A percentile compares a stretch with the other conserved stretches of the same genome.
These are phyloP conservation scores for Saccharomyces hybrid DNA, from an alignment of 1,139 yeast species.

Conservation along the genomic window DNA sequence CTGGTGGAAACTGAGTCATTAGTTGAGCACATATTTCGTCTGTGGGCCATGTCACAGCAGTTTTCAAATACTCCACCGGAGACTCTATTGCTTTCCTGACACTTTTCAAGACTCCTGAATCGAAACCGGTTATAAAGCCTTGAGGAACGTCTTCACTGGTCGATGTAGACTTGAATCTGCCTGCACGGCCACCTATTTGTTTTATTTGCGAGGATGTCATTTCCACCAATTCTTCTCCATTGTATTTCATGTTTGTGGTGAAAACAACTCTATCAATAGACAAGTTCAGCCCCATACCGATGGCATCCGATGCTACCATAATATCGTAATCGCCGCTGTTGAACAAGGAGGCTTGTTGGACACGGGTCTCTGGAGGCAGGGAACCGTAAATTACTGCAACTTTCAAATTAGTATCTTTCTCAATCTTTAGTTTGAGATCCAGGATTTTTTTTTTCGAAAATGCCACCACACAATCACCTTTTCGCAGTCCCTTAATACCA, in stretches of 20 bases:
- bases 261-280: conserved; percentile 76
- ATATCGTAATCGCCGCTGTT: conserved; percentile 70
- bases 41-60: conserved; percentile 68
- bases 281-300: conserved; percentile 94
- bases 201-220: conserved; percentile 63
- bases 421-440: conserved; percentile 58
- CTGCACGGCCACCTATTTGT: conserved; percentile 97
- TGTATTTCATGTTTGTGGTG: conserved; percentile 57
- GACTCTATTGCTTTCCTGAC: conserved; percentile 42
- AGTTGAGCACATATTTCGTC: conserved; percentile 43
- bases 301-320: conserved; percentile 91
- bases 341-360: conserved; percentile 73
- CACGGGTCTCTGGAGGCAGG: conserved; percentile 89
- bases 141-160: conserved; percentile 25
- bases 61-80: conserved; percentile 41
- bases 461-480: conserved; percentile 87
- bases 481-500: conserved; percentile 36
- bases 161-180: conserved; percentile 47
- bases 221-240: conserved; percentile 48
- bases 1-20: conserved; percentile 42
- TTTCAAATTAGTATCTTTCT: conserved; percentile 49
- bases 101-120: conserved; percentile 37
- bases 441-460: conserved; percentile 71
- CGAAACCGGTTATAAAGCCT: conserved; percentile 58
- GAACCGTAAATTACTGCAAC: conserved; percentile 95